Evolutionary conservation across 345 rosid species (phyloP), one percentile per base, ranked within the genome.

Genomic region (Salix brachista): DNA sequence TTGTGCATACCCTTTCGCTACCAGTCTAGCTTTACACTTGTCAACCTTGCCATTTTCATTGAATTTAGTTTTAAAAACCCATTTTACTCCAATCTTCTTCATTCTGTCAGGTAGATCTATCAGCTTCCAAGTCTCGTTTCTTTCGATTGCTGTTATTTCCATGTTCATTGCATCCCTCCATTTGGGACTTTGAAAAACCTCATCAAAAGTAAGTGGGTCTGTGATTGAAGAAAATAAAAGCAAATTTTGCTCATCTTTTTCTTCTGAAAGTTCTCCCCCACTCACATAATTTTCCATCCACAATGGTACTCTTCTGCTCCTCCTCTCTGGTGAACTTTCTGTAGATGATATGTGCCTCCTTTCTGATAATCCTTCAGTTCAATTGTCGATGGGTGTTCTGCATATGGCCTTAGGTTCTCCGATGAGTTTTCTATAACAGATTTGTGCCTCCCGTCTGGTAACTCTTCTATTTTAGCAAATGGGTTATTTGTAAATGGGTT

Each of bases 61-160:
- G 74, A 71, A 42, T 71, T 73, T 62, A 65, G 77, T 74, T 41
- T 50, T 64, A 61, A 62, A 65, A 62, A 41, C 77, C 70, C 62
- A 74, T 56, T 28, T 64, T 23, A 28, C 41, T 8, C 1, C 2
- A 37, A 37, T 39, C 2, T 39, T 39, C 4, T 39, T 39, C 10
- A 39, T 21, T 74, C 60, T 28, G 25, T 42, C 16, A n/a, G 21
- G 19, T 39, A 44, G 28, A 23, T 26, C 42, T 60, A n/a, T 64
- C 1, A 60, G 48, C n/a, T 32, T 16, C 70, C 0, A 67, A 32
- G 70, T 67, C 37, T 17, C 41, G 28, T 48, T 62, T 7, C 19
- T 74, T 62, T 74, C 1, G 8, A 74, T 74, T 6, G 44, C 62
- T 26, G 42, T 9, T 48, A 74, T 74, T 23, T 74, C 54, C 41